Percentiles rank a stretch among this genome's conserved stretches.
phyloP scores from a whole-genome alignment of 228 moss, liverwort and hornwort species.

The Sphagnum fallax region DNA sequence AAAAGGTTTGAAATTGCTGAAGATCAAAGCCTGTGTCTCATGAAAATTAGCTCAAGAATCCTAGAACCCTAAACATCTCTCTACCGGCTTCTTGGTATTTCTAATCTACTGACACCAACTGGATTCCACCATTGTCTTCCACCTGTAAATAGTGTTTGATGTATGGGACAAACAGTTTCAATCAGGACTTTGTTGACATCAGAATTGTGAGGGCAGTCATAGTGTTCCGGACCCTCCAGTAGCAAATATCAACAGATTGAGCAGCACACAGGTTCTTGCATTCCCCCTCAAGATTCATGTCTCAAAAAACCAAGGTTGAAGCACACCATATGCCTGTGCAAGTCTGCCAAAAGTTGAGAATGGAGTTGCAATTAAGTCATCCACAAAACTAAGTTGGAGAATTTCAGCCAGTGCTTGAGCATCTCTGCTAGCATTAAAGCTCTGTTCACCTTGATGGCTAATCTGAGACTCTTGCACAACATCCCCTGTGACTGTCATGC shows the following conservation, averaged over 20 bases:
- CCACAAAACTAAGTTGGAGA: conserved; percentile 58
- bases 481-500: conserved; percentile 24
- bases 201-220: conserved; percentile 21
- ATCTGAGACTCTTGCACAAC: conserved; percentile 56
- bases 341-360: conserved; percentile 71
- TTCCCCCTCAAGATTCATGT: conserved; percentile 10
- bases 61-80: no score
- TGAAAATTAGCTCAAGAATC: no score
- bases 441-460: conserved; percentile 33
- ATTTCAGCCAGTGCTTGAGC: conserved; percentile 60
- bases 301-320: conserved; percentile 59
- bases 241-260: conserved; percentile 31
- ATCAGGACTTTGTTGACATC: conserved; percentile 7
- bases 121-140: conserved; percentile 39
- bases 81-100: no score
- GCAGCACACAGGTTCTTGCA: conserved; percentile 16
- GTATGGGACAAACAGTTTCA: conserved; percentile 14
- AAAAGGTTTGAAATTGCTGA: no score
- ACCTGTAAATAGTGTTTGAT: conserved; percentile 22
- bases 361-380: conserved; percentile 60
- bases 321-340: conserved; percentile 69
- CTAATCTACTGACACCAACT: conserved; percentile 12
- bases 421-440: conserved; percentile 43
- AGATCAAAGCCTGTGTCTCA: no score
- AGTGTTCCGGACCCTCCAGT: conserved; percentile 16